These are phyloP conservation scores for Mortierella sp. DNA, from an alignment of 371 early-diverging fungal genomes.

Conservation along the genomic window DNA sequence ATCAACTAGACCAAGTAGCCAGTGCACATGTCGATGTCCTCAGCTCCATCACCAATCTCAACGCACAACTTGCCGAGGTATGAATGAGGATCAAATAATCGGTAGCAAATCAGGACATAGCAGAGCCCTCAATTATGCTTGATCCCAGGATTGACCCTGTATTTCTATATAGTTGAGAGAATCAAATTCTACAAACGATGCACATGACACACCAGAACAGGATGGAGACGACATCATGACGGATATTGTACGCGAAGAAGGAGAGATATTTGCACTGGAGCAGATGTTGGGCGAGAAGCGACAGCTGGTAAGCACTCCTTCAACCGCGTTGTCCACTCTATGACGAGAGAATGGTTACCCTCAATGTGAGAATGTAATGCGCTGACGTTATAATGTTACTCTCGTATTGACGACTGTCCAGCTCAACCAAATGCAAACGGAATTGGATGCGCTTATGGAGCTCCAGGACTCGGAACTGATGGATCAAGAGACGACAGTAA, in stretches of 20 bases:
- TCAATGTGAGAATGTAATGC: too few relatives aligned
- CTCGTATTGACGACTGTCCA: too few relatives aligned
- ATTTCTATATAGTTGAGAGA: constrained; percentile 18
- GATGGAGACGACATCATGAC: constrained; percentile 24
- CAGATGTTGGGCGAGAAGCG: constrained; percentile 41
- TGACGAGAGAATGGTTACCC: too few relatives aligned
- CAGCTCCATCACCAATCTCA: constrained; percentile 14
- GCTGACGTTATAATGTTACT: too few relatives aligned
- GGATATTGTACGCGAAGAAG: constrained; percentile 49
- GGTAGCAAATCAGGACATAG: neutral
- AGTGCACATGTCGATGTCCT: constrained; percentile 35
- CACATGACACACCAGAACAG: constrained; percentile 16
- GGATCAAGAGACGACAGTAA: constrained; percentile 9
- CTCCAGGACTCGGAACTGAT: constrained; percentile 6
- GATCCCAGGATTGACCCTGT: neutral
- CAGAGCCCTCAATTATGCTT: too few relatives aligned
- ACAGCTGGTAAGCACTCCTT: constrained; percentile 36
- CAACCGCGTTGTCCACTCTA: too few relatives aligned
- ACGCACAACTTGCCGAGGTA: constrained; percentile 17
- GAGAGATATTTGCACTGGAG: constrained; percentile 51
- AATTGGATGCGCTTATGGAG: constrained; percentile 20
- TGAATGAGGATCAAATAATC: too few relatives aligned
- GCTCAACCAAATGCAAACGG: constrained; percentile 31
- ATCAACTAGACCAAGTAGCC: constrained; percentile 10
- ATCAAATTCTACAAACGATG: constrained; percentile 18